These are phyloP conservation scores for Amanita jacksonii DNA, from an alignment of 768 basidiomycete species.

Conservation along the genomic window DNA sequence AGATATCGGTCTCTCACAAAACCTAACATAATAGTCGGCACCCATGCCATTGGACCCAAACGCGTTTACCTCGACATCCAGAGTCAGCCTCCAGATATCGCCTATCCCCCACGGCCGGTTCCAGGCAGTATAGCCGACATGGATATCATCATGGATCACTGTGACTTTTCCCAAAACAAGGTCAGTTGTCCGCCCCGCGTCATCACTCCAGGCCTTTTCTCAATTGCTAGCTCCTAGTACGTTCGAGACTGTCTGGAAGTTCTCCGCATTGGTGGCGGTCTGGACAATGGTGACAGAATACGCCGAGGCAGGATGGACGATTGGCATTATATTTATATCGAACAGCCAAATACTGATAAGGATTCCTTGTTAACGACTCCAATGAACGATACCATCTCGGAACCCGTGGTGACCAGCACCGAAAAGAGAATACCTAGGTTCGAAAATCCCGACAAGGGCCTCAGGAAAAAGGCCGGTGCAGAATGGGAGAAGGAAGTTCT, in stretches of 20 bases:
- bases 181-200: conserved; percentile 23
- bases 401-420: conserved; percentile 13
- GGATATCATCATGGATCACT: conserved; percentile 79
- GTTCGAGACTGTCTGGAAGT: conserved; percentile 95
- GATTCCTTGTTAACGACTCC: conserved; percentile 10
- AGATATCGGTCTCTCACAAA: conserved; percentile 39
- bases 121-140: conserved; percentile 80
- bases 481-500: conserved; percentile 48
- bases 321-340: conserved; percentile 78
- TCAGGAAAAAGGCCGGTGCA: conserved; percentile 45
- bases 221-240: conserved; percentile 38
- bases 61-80: conserved; percentile 68
- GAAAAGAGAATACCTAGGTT: background rate
- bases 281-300: conserved; percentile 68
- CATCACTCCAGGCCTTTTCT: background rate
- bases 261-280: conserved; percentile 72
- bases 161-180: conserved; percentile 71
- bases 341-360: conserved; percentile 26
- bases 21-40: conserved; percentile 32
- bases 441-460: conserved; percentile 41
- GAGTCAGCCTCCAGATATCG: conserved; percentile 46
- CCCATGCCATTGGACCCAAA: conserved; percentile 63
- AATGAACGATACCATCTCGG: conserved; percentile 4
- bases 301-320: conserved; percentile 64
- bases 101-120: conserved; percentile 79